A percentile compares a stretch with the other conserved stretches of the same genome.
Evolutionary conservation across 2,329 filamentous ascomycete species (phyloP).

Genomic region (Phialocephala sp.): DNA sequence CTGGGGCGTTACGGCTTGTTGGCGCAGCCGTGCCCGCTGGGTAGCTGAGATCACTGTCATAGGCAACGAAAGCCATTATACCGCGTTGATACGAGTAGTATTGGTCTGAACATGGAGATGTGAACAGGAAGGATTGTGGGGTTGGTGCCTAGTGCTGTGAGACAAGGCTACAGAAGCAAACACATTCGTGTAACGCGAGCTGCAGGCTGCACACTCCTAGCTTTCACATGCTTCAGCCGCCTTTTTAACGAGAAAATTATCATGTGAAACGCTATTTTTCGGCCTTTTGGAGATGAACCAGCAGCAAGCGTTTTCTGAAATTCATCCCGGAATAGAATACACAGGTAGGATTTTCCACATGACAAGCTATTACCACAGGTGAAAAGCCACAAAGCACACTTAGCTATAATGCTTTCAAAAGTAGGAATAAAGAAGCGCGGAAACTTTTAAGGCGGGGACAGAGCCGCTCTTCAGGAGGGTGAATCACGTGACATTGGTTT

Average conservation of each 20-base stretch:
- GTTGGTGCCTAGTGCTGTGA: background rate
- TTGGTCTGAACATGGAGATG: background rate
- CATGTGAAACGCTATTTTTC: background rate
- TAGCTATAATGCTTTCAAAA: no score
- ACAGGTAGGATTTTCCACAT: no score
- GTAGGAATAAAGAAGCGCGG: no score
- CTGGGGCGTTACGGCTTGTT: background rate
- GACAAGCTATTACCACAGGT: no score
- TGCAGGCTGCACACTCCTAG: background rate
- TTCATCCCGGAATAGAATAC: no score
- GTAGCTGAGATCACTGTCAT: no score
- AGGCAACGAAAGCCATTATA: background rate
- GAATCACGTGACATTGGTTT: background rate
- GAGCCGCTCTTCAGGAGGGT: no score
- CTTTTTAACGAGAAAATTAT: background rate
- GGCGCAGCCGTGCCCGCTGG: background rate
- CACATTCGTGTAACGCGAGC: background rate
- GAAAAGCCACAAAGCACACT: no score
- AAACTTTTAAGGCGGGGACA: no score
- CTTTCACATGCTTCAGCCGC: background rate
- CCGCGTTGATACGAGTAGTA: background rate
- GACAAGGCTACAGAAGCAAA: slow-evolving; percentile 5
- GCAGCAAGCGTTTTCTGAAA: no score
- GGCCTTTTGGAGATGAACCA: no score
- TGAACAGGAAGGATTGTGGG: background rate